Percentiles rank a stretch among this genome's conserved stretches.
Conservation (phyloP, 169 alveolate species). For the Cryptosporidium ubiquitum region DNA sequence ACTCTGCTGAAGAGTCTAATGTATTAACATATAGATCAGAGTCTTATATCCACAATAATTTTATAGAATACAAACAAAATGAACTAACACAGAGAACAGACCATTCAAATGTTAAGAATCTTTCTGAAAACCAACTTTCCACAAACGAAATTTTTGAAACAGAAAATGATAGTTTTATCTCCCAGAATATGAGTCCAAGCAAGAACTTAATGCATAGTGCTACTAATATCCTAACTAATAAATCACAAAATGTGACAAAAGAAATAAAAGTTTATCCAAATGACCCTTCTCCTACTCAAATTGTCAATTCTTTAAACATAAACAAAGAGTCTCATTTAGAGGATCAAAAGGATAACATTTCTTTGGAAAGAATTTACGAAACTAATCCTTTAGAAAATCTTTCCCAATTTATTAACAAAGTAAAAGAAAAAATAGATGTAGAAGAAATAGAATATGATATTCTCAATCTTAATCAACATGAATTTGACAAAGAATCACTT, state of each 20-base stretch:
- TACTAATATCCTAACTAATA: neutral
- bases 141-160: constrained; percentile 36
- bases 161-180: constrained; percentile 4
- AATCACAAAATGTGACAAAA: neutral
- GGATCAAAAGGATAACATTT: neutral
- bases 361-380: neutral
- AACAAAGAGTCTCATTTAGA: neutral
- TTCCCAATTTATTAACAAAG: neutral
- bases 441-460: neutral
- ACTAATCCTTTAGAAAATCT: neutral
- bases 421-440: neutral
- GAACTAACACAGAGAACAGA: neutral
- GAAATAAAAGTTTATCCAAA: neutral
- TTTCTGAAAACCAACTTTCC: constrained; percentile 20
- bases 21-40: constrained; percentile 9
- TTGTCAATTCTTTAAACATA: neutral
- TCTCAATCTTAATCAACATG: neutral
- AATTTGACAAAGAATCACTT: neutral
- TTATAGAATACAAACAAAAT: neutral
- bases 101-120: neutral
- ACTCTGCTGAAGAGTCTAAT: neutral
- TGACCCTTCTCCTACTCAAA: neutral
- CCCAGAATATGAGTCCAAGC: neutral
- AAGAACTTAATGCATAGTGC: neutral
- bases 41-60: neutral